Evolutionary conservation across 345 rosid genomes (phyloP), one percentile per base, ranked within the genome.

Genomic region (Theobroma cacao): DNA sequence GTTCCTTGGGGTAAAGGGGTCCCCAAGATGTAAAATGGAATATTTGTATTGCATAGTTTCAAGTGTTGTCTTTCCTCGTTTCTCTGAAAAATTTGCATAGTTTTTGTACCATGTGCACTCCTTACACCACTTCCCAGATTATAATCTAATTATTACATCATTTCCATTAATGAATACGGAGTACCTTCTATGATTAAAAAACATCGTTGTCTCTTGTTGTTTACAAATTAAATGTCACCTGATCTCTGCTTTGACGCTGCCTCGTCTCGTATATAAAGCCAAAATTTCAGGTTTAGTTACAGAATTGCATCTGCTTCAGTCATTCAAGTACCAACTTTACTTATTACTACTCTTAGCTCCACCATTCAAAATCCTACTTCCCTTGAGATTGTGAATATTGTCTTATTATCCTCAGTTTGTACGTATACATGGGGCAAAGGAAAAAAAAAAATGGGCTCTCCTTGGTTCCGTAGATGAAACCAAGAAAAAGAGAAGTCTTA

Each of bases 31-130:
- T 22, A 50, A 20, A 6, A 50, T 75, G 71, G 80, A 85, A 76
- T 72, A 78, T 80, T 66, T 82, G 82, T 61, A 36, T 65, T 45
- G 26, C 77, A 26, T 72, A 52, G 79, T 77, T 86, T 73, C 43
- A 67, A 28, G 56, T 45, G 71, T 74, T 83, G 83, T 81, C 84
- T 84, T 82, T 67, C 71, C 81, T 80, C 69, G 65, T 66, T 83
- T 70, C 77, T 62, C 86, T 75, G 62, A 24, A 81, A 28, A 33
- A 14, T 5, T 33, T 73, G 50, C 36, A 30, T 59, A 9, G 26
- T 65, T 33, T 63, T 13, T 33, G 15, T 63, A 55, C 20, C 74
- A 77, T 77, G 79, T 77, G 79, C 64, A 34, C 18, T 69, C 34
- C 15, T 75, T 59, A 53, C 60, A 71, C 75, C 74, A 18, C 59